Percentiles rank a stretch among this genome's conserved stretches.
Conservation (phyloP, 768 basidiomycete species). For the Mycena leptocephala region DNA sequence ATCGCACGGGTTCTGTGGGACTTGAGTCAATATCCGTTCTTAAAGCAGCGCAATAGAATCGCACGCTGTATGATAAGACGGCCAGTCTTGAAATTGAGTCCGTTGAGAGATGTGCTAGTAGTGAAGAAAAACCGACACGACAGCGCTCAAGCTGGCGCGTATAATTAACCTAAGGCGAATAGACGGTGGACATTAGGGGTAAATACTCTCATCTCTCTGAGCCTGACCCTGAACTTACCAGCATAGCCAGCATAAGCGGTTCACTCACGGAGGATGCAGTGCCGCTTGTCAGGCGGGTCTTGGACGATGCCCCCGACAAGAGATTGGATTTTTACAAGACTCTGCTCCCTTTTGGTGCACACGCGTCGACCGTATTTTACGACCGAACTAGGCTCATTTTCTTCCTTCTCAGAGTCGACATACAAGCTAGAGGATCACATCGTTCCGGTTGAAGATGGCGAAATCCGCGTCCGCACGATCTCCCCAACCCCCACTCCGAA, state of each 20-base stretch:
- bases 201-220: neutral
- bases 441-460: neutral
- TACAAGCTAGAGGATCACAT: neutral
- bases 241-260: neutral
- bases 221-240: too few relatives aligned
- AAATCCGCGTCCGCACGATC: neutral
- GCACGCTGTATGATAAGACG: too few relatives aligned
- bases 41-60: too few relatives aligned
- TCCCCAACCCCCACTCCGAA: neutral
- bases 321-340: neutral
- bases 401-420: neutral
- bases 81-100: too few relatives aligned
- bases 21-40: too few relatives aligned
- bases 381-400: neutral
- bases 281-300: constrained; percentile 5
- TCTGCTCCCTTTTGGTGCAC: neutral
- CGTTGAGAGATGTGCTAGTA: too few relatives aligned
- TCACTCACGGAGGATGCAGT: neutral
- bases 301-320: neutral
- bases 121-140: too few relatives aligned
- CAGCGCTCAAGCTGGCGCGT: too few relatives aligned
- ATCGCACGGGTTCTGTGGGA: too few relatives aligned
- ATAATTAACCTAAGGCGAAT: too few relatives aligned
- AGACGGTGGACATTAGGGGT: too few relatives aligned
- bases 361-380: neutral